Percentiles rank a stretch among this genome's conserved stretches.
Evolutionary conservation across 1,284 basidiomycete species (phyloP).

Genomic region (Cryptococcus amylolentus): DNA sequence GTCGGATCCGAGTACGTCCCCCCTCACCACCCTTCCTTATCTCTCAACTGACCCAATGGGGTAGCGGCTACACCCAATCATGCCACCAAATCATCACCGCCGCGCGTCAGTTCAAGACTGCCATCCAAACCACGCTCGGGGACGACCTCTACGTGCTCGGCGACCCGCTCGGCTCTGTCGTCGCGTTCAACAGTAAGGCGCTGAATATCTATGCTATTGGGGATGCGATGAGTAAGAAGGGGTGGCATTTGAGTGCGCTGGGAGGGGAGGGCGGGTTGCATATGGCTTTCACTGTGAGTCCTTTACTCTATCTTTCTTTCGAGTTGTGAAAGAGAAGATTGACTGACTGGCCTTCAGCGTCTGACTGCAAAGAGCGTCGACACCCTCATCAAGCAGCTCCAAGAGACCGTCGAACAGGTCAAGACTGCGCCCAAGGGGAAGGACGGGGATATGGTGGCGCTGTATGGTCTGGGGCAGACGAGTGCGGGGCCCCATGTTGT

Average conservation of each 20-base stretch:
- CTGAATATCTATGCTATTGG: constrained; percentile 74
- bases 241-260: constrained; percentile 89
- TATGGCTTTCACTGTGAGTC: constrained; percentile 84
- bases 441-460: constrained; percentile 74
- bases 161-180: constrained; percentile 81
- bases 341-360: constrained; percentile 44
- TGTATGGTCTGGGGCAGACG: constrained; percentile 85
- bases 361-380: constrained; percentile 49
- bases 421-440: constrained; percentile 56
- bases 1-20: constrained; percentile 71
- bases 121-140: constrained; percentile 33
- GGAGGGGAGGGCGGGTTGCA: constrained; percentile 65
- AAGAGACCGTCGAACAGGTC: constrained; percentile 69
- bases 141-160: constrained; percentile 78
- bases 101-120: constrained; percentile 33
- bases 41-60: background rate
- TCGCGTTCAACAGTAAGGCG: constrained; percentile 73
- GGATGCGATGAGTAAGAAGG: constrained; percentile 76
- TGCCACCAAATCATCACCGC: constrained; percentile 76
- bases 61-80: constrained; percentile 83
- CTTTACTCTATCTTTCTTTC: background rate
- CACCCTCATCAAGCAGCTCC: constrained; percentile 59
- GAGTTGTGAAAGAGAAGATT: background rate
- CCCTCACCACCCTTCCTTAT: background rate
- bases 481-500: constrained; percentile 85